Evolutionary conservation across 2,329 filamentous ascomycete species (phyloP).

Genomic region (Talaromyces sp.): DNA sequence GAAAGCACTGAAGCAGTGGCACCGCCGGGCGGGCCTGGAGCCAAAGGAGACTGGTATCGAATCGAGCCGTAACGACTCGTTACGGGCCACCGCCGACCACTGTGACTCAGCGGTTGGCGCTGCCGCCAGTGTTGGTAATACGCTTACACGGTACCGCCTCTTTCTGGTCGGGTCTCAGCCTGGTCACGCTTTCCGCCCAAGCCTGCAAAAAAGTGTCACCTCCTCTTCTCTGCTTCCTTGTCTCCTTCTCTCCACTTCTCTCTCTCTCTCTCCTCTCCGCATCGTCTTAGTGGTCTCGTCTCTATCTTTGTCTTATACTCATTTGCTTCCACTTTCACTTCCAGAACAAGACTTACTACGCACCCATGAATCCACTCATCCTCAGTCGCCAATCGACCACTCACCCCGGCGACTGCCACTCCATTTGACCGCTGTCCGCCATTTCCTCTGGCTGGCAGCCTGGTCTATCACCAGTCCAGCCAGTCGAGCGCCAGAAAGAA

Average conservation of each 20-base stretch:
- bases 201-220: background rate
- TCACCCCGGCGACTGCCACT: conserved; percentile 5
- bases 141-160: background rate
- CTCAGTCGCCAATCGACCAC: conserved; percentile 5
- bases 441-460: background rate
- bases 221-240: conserved; percentile 13
- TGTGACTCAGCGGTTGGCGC: too few species aligned
- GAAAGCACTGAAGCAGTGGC: background rate
- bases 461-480: background rate
- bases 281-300: background rate
- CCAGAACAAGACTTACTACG: conserved; percentile 5
- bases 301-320: background rate
- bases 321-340: too few species aligned
- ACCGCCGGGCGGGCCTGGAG: too few species aligned
- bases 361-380: conserved; percentile 10
- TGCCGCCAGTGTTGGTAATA: background rate
- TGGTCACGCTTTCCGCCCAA: background rate
- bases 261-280: background rate
- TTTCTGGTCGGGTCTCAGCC: background rate
- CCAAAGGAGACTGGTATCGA: background rate
- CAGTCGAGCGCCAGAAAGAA: background rate
- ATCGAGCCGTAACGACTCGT: background rate
- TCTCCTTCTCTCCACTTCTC: conserved; percentile 7
- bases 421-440: conserved; percentile 6
- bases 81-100: background rate